Conservation (phyloP, 2,329 filamentous ascomycete genomes). For the Colletotrichum zoysiae region DNA sequence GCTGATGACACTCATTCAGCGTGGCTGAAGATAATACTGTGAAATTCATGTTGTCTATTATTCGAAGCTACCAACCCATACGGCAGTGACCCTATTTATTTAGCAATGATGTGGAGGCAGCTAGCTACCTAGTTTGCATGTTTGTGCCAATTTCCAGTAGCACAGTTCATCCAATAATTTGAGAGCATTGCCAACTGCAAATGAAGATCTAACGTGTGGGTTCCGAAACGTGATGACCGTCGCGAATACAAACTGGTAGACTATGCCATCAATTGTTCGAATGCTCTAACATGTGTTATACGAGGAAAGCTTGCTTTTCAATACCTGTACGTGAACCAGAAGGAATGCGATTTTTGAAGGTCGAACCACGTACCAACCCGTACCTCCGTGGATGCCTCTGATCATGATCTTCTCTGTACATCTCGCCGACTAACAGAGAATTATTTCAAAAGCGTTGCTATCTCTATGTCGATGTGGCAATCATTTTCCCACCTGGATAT, state of each 20-base stretch:
- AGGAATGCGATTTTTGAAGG: background rate
- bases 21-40: background rate
- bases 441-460: background rate
- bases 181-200: background rate
- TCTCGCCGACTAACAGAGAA: background rate
- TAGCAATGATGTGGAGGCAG: background rate
- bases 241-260: background rate
- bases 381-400: background rate
- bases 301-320: background rate
- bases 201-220: background rate
- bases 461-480: background rate
- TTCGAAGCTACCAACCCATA: background rate
- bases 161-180: background rate
- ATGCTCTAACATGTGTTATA: background rate
- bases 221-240: background rate
- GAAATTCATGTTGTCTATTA: background rate
- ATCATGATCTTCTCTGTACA: background rate
- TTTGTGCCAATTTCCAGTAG: background rate
- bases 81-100: background rate
- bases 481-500: background rate
- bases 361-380: background rate
- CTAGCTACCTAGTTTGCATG: background rate
- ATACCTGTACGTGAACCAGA: background rate
- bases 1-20: background rate
- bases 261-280: background rate